These are phyloP conservation scores for Calocera viscosa DNA, from an alignment of 768 basidiomycete species.

Conservation along the genomic window DNA sequence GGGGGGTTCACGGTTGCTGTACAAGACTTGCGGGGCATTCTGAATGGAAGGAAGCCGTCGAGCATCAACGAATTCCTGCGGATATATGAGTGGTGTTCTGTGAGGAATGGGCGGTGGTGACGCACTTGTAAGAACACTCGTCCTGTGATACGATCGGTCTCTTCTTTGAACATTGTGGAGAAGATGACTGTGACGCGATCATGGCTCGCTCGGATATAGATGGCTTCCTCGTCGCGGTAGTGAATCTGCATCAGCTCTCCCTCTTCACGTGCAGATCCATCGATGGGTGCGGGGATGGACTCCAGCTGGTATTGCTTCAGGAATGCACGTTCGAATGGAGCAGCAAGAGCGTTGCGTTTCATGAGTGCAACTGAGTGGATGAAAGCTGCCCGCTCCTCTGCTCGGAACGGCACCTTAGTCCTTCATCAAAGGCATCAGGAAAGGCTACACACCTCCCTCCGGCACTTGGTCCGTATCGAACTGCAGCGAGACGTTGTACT, in stretches of 20 bases:
- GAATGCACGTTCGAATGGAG: conserved; percentile 87
- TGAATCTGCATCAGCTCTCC: conserved; percentile 86
- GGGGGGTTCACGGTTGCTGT: conserved; percentile 88
- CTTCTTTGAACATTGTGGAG: conserved; percentile 91
- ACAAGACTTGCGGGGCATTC: conserved; percentile 92
- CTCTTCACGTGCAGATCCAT: conserved; percentile 43
- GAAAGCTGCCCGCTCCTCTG: conserved; percentile 69
- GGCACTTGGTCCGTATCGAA: conserved; percentile 74
- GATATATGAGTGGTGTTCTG: conserved; percentile 9
- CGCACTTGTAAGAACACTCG: conserved; percentile 93
- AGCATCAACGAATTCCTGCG: conserved; percentile 99
- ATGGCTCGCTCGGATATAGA: conserved; percentile 82
- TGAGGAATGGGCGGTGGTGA: background rate
- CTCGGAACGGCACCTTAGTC: background rate
- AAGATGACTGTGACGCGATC: conserved; percentile 98
- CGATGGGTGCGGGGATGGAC: conserved; percentile 26
- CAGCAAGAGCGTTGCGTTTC: conserved; percentile 87
- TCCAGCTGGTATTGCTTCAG: conserved; percentile 73
- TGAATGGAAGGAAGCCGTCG: conserved; percentile 83
- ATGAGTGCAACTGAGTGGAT: conserved; percentile 71
- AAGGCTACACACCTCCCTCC: conserved; percentile 50
- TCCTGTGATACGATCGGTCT: conserved; percentile 93
- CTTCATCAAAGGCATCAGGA: background rate
- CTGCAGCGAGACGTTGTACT: conserved; percentile 76
- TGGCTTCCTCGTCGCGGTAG: conserved; percentile 94